phyloP scores from a whole-genome alignment of 495 filamentous ascomycete species.

The Penicillium subrubescens region DNA sequence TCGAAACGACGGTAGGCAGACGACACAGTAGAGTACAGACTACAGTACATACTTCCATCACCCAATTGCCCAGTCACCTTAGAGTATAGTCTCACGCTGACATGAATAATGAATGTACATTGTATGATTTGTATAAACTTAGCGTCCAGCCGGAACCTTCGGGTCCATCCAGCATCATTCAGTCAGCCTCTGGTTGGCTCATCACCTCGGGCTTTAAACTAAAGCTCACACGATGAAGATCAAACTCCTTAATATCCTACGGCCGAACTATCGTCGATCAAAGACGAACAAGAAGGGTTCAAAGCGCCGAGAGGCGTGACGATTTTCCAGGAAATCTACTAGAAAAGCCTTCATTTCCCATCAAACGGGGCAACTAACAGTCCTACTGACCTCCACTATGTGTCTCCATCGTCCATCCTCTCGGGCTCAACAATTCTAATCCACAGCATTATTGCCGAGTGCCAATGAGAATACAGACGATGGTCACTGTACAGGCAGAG shows the following conservation, averaged over 20 bases:
- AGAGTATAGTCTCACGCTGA: neutral
- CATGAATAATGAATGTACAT: neutral
- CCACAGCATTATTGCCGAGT: neutral
- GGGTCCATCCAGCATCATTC: slow-evolving; percentile 1
- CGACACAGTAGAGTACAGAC: neutral
- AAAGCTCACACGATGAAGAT: neutral
- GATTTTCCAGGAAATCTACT: neutral
- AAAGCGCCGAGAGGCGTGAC: neutral
- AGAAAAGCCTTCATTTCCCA: slow-evolving; percentile 1
- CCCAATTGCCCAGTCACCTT: neutral
- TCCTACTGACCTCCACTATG: neutral
- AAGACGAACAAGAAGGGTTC: neutral
- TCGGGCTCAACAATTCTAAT: neutral
- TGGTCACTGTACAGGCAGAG: neutral
- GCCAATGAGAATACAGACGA: neutral
- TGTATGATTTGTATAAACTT: neutral
- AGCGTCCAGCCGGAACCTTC: slow-evolving; percentile 1
- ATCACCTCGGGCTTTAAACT: neutral
- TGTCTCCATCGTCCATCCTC: neutral
- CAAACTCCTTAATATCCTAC: neutral
- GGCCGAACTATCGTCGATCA: slow-evolving; percentile 1
- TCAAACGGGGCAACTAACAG: neutral
- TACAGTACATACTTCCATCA: neutral
- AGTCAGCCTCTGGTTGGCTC: slow-evolving; percentile 1
- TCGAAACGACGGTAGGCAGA: neutral